phyloP scores from a whole-genome alignment of 139 green algal species.

The Diplosphaera chodatii region DNA sequence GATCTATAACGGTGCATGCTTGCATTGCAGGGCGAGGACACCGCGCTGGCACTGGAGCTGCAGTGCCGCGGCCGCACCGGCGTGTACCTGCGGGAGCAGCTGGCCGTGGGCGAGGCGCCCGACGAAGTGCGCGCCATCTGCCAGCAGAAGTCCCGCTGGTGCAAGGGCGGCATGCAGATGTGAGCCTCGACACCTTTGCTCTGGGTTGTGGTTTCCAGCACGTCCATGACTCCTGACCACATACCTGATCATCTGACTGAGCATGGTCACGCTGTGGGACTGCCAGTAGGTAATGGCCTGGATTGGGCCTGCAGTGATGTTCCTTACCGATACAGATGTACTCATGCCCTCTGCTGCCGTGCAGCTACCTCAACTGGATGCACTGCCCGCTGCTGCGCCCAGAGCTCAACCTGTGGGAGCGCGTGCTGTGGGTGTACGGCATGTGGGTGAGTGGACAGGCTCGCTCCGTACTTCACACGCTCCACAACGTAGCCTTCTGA shows the following conservation, averaged over 20 bases:
- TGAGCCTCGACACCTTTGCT: too few species aligned
- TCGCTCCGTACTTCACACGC: too few species aligned
- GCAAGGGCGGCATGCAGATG: slow-evolving; percentile 40
- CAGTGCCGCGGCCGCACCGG: slow-evolving; percentile 22
- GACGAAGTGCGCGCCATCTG: slow-evolving; percentile 67
- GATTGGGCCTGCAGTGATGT: too few species aligned
- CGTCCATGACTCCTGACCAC: too few species aligned
- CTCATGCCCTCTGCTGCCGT: too few species aligned
- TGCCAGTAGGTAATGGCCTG: too few species aligned
- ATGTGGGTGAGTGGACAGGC: neutral
- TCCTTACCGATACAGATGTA: too few species aligned
- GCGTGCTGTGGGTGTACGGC: neutral
- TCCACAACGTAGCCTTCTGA: too few species aligned
- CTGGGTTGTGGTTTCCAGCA: too few species aligned
- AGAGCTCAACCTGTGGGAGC: neutral
- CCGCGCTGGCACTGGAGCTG: slow-evolving; percentile 24
- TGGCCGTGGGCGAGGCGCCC: slow-evolving; percentile 59
- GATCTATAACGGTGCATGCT: too few species aligned
- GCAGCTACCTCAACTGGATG: neutral
- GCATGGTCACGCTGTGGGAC: too few species aligned
- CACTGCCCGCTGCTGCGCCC: neutral
- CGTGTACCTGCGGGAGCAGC: slow-evolving; percentile 43
- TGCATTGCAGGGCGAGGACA: slow-evolving; percentile 9
- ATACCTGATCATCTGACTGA: too few species aligned
- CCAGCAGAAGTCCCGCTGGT: slow-evolving; percentile 66